Evolutionary conservation across 2,329 filamentous ascomycete genomes (phyloP), one percentile per base, ranked within the genome.

Genomic region (Trichoderma breve): DNA sequence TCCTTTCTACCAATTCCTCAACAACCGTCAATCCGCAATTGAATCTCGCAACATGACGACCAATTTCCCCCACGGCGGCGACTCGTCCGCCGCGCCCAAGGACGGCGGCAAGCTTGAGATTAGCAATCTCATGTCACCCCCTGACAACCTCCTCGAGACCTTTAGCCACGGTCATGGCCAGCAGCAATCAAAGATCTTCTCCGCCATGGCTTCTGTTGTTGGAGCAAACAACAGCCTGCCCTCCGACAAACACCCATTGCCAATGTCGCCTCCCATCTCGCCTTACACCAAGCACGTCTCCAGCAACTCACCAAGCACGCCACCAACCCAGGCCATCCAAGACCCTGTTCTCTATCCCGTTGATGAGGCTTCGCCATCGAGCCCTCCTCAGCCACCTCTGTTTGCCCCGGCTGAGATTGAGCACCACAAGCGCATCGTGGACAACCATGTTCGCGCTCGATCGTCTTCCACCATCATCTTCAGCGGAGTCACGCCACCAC

Each of bases 111-210:
- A 85, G 74, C 76, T 85, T 68, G 83, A 86, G 73, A 86, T 88
- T 74, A 85, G 79, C 81, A 89, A 83, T 73, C 81, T 91, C 72
- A 89, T 91, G 85, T 91, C 89, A 26, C 89, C 89, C 36, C 89
- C 89, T 26, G 88, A 90, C 47, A 82, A 83, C n/a, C 78, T 83
- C 39, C 84, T 83, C 63, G 88, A 90, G 74, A 88, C 80, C 75
- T 90, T 90, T 78, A 80, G 76, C 61, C 60, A 51, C 14, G 53
- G 63, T 21, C 71, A 67, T 15, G 64, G 51, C 51, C 64, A 9
- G 18, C 51, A 39, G 11, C 47, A 39, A 34, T 43, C 51, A 60
- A 73, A 71, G 51, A 72, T 47, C 9, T 71, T 66, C 34, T 57
- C 55, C 43, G 36, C 64, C 30, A 61, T 61, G 51, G 26, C 28